Conservation (phyloP, 2,329 filamentous ascomycete genomes). For the Paramyrothecium sp. region DNA sequence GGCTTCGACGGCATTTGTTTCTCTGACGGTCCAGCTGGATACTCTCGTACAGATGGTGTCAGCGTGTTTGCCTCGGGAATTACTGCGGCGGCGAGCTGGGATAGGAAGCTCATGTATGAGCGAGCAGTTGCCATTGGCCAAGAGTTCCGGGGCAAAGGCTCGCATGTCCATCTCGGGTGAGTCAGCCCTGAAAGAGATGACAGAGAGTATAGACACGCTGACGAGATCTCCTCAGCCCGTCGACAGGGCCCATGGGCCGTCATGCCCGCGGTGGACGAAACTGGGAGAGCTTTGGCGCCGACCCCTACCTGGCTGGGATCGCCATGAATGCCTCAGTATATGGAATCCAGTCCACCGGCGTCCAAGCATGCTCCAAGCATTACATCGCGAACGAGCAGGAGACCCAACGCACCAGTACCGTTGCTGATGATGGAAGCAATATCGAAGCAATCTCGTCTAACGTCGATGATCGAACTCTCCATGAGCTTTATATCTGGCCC, state of each 20-base stretch:
- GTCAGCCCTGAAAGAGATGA: too few relatives aligned
- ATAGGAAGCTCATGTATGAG: conserved; percentile 64
- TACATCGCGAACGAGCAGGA: conserved; percentile 29
- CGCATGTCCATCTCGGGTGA: conserved; percentile 64
- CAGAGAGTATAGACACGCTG: too few relatives aligned
- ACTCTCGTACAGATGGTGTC: conserved; percentile 25
- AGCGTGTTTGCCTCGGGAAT: conserved; percentile 49
- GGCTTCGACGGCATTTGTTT: neutral
- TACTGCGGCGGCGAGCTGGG: conserved; percentile 62
- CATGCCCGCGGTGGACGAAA: conserved; percentile 38
- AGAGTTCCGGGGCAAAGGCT: conserved; percentile 75
- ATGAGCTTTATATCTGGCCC: conserved; percentile 28
- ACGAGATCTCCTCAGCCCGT: conserved; percentile 71
- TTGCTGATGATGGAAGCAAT: conserved; percentile 58
- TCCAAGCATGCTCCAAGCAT: conserved; percentile 62
- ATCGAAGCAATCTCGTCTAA: conserved; percentile 27
- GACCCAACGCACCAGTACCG: conserved; percentile 55
- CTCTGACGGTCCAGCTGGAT: neutral
- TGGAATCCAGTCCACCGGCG: conserved; percentile 68
- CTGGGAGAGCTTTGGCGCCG: conserved; percentile 48
- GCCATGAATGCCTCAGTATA: conserved; percentile 53
- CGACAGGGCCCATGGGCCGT: conserved; percentile 34
- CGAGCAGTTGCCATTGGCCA: conserved; percentile 72
- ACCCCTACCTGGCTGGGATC: conserved; percentile 2
- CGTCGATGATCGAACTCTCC: conserved; percentile 23